Evolutionary conservation across 2,329 filamentous ascomycete genomes (phyloP).

Genomic region (Xylaria sp.): DNA sequence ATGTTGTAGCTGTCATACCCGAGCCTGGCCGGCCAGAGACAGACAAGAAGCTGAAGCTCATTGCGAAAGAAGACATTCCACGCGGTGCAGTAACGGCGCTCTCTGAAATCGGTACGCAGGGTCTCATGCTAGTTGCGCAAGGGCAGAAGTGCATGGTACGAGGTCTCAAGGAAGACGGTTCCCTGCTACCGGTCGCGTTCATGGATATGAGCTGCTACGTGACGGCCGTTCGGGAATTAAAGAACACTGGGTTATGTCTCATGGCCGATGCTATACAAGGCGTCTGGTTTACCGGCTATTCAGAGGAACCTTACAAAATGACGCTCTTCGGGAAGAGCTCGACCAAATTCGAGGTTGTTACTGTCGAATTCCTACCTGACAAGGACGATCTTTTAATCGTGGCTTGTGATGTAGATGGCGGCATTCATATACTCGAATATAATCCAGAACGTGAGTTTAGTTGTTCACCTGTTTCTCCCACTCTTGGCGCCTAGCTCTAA

Average conservation of each 20-base stretch:
- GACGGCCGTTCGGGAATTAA: slow-evolving; percentile 81
- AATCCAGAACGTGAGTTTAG: slow-evolving; percentile 82
- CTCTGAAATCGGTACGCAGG: slow-evolving; percentile 83
- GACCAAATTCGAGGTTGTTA: slow-evolving; percentile 76
- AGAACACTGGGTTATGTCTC: slow-evolving; percentile 81
- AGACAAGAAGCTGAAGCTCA: slow-evolving; percentile 80
- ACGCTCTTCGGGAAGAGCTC: slow-evolving; percentile 88
- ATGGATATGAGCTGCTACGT: slow-evolving; percentile 98
- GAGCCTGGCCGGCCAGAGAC: slow-evolving; percentile 86
- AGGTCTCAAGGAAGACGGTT: slow-evolving; percentile 93
- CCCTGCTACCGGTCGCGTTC: slow-evolving; percentile 90
- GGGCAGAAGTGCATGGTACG: slow-evolving; percentile 98
- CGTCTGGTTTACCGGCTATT: slow-evolving; percentile 95
- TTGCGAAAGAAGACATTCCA: slow-evolving; percentile 88
- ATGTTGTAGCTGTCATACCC: slow-evolving; percentile 89
- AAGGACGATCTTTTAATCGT: slow-evolving; percentile 83
- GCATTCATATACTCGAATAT: slow-evolving; percentile 88
- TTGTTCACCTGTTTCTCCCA: background rate
- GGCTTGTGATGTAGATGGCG: slow-evolving; percentile 81
- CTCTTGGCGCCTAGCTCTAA: slow-evolving; percentile 34
- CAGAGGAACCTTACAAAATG: slow-evolving; percentile 96
- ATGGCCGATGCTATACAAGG: slow-evolving; percentile 93
- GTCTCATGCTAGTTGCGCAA: slow-evolving; percentile 86
- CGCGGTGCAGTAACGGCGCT: slow-evolving; percentile 89
- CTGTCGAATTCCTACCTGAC: slow-evolving; percentile 87